A percentile compares a stretch with the other conserved stretches of the same genome.
Evolutionary conservation across 129 eudicot species (phyloP).

Genomic region (Lactuca saligna): DNA sequence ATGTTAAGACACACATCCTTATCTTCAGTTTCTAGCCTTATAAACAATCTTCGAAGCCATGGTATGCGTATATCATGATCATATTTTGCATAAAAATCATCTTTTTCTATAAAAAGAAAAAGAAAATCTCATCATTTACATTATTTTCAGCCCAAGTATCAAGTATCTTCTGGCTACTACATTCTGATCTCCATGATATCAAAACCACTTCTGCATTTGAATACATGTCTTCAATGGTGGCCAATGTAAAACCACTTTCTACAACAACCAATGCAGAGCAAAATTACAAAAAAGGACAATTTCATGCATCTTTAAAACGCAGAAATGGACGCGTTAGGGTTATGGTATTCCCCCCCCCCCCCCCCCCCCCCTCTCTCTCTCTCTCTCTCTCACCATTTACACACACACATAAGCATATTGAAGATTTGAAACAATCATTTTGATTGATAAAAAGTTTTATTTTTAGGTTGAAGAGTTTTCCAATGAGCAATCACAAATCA

Average conservation of each 20-base stretch:
- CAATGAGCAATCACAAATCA: constrained; percentile 56
- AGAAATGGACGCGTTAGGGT: constrained; percentile 90
- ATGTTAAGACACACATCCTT: constrained; percentile 67
- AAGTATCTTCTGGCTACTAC: constrained; percentile 70
- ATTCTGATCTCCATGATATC: constrained; percentile 70
- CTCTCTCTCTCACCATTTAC: neutral
- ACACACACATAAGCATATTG: neutral
- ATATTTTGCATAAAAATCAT: neutral
- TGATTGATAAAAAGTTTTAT: constrained; percentile 7
- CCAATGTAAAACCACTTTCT: constrained; percentile 54
- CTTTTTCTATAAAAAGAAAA: neutral
- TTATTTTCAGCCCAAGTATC: constrained; percentile 72
- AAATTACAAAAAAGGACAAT: constrained; percentile 54
- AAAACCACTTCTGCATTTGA: constrained; percentile 63
- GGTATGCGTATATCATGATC: constrained; percentile 42
- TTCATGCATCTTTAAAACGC: constrained; percentile 70
- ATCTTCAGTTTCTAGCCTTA: constrained; percentile 64
- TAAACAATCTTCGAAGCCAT: constrained; percentile 80
- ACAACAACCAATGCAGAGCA: constrained; percentile 50
- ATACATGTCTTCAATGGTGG: constrained; percentile 84
- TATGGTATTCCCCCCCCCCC: constrained; percentile 44
- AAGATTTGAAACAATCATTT: neutral
- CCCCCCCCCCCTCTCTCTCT: neutral
- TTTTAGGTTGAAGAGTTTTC: constrained; percentile 66
- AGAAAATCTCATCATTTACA: neutral